Conservation (phyloP, 2,329 filamentous ascomycete species). For the Fulvia fulva region DNA sequence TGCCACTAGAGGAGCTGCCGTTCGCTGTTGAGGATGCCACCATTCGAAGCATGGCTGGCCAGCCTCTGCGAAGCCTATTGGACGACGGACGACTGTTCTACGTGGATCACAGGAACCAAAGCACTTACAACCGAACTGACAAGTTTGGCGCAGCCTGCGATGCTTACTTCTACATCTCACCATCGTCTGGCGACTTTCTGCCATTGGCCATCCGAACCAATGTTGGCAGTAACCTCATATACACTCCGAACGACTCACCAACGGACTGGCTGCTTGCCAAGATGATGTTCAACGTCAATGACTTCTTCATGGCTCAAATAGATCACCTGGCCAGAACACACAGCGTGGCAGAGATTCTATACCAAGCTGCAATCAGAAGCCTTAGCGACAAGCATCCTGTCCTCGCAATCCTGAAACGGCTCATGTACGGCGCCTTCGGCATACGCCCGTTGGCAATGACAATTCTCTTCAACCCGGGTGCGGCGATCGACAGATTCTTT, state of each 20-base stretch:
- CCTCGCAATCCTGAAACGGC: slow-evolving; percentile 37
- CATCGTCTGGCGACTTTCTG: slow-evolving; percentile 41
- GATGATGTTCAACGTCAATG: slow-evolving; percentile 48
- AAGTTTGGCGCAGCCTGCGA: slow-evolving; percentile 43
- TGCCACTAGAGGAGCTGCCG: slow-evolving; percentile 33
- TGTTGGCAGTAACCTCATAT: slow-evolving; percentile 39
- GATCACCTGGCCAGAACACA: slow-evolving; percentile 46
- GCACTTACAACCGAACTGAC: slow-evolving; percentile 17
- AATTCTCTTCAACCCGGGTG: slow-evolving; percentile 19
- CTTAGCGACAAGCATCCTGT: slow-evolving; percentile 47
- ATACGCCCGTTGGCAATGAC: slow-evolving; percentile 14
- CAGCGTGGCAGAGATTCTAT: slow-evolving; percentile 42
- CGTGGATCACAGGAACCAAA: slow-evolving; percentile 41
- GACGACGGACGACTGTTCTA: slow-evolving; percentile 41
- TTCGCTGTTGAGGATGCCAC: slow-evolving; percentile 37
- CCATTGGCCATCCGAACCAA: slow-evolving; percentile 49
- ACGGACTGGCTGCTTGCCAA: slow-evolving; percentile 53
- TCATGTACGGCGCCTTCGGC: slow-evolving; percentile 28
- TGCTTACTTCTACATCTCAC: slow-evolving; percentile 47
- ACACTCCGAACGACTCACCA: slow-evolving; percentile 44
- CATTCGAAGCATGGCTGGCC: slow-evolving; percentile 32
- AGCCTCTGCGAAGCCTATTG: slow-evolving; percentile 34
- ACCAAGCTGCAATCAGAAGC: slow-evolving; percentile 46
- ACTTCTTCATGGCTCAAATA: slow-evolving; percentile 45
- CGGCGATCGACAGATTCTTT: slow-evolving; percentile 27